Conservation (phyloP, 768 basidiomycete genomes). For the Lactifluus piperatus region DNA sequence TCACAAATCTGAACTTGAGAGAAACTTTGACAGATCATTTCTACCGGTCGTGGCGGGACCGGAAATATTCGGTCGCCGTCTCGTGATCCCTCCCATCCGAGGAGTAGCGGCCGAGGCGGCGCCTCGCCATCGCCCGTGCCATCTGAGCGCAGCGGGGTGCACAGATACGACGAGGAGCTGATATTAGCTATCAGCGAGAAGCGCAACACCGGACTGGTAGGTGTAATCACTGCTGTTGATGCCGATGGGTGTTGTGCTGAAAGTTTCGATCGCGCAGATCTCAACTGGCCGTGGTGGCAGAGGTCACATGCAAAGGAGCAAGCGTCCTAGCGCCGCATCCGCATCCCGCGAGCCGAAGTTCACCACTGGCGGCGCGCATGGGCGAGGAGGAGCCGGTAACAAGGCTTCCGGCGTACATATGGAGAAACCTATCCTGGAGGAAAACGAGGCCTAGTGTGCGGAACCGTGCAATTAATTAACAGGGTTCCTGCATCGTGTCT, state of each 20-base stretch:
- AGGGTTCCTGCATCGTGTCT: no score
- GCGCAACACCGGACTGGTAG: not conserved
- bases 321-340: constrained; percentile 36
- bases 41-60: constrained; percentile 70
- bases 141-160: constrained; percentile 11
- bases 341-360: constrained; percentile 40
- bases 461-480: not conserved
- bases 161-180: constrained; percentile 24
- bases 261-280: constrained; percentile 18
- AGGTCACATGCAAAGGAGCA: constrained; percentile 43
- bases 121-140: not conserved
- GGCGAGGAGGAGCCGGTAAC: constrained; percentile 61
- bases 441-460: constrained; percentile 31
- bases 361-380: no score
- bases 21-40: constrained; percentile 30
- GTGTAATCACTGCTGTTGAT: not conserved
- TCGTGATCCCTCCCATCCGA: constrained; percentile 33
- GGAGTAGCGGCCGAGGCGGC: not conserved
- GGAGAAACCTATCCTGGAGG: constrained; percentile 25
- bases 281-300: constrained; percentile 58
- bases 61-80: constrained; percentile 83
- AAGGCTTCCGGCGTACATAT: constrained; percentile 29
- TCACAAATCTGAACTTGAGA: no score
- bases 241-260: not conserved
- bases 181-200: constrained; percentile 16